These are phyloP conservation scores for Candida maris DNA, from an alignment of 805 yeast genomes.

Conservation along the genomic window DNA sequence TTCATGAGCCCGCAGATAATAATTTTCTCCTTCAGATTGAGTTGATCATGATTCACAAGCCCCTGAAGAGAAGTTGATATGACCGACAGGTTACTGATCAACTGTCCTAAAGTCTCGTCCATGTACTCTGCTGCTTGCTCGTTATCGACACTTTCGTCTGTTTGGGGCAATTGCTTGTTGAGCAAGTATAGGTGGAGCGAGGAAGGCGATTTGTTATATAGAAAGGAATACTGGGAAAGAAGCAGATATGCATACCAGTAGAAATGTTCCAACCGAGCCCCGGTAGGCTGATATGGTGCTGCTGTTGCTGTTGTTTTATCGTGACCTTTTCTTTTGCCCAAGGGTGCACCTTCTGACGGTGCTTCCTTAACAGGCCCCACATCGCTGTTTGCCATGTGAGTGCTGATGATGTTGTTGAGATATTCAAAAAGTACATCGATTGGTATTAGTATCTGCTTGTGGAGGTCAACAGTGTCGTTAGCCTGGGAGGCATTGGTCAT, in stretches of 20 bases:
- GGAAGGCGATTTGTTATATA: conserved; percentile 40
- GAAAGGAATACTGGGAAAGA: conserved; percentile 40
- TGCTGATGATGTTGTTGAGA: conserved; percentile 43
- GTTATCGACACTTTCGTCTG: conserved; percentile 9
- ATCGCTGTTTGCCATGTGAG: conserved; percentile 36
- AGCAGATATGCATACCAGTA: conserved; percentile 49
- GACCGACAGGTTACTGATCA: conserved; percentile 25
- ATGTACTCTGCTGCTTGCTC: conserved; percentile 1
- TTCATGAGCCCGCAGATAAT: conserved; percentile 32
- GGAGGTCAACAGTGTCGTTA: conserved; percentile 9
- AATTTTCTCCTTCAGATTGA: conserved; percentile 22
- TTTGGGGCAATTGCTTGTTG: conserved; percentile 26
- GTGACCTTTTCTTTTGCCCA: neutral
- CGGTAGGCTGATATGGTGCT: neutral
- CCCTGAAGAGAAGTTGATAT: conserved; percentile 20
- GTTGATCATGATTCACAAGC: conserved; percentile 16
- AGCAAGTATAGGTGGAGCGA: conserved; percentile 31
- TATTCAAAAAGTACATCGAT: conserved; percentile 47
- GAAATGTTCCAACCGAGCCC: conserved; percentile 22
- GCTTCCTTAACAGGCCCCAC: conserved; percentile 1
- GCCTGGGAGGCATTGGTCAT: conserved; percentile 14
- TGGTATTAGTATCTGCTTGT: conserved; percentile 29
- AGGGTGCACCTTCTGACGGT: neutral
- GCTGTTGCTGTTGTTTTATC: neutral
- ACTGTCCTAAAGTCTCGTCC: conserved; percentile 17